Conservation (phyloP, 164 flowering plant genomes). For the Aristolochia contorta region DNA sequence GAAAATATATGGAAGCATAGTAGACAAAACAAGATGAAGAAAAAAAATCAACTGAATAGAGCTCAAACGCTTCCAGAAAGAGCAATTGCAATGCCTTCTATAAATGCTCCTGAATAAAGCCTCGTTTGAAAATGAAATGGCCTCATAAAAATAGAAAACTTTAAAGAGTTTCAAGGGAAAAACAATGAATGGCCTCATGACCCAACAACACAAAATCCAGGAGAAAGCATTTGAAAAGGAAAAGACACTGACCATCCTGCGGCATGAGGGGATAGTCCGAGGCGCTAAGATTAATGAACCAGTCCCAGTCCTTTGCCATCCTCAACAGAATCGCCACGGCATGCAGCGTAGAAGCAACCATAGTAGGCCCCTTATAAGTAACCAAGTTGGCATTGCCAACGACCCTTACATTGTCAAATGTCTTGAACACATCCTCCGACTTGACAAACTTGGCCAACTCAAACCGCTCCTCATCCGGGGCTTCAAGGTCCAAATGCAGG, state of each 20-base stretch:
- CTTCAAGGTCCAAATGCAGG: slow-evolving; percentile 74
- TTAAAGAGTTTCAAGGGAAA: not conserved
- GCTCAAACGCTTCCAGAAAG: no score
- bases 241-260: slow-evolving; percentile 61
- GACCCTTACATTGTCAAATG: slow-evolving; percentile 60
- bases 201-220: not conserved
- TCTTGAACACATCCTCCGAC: slow-evolving; percentile 30
- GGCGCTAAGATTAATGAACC: slow-evolving; percentile 89
- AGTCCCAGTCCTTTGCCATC: slow-evolving; percentile 67
- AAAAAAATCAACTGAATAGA: no score
- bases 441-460: slow-evolving; percentile 57
- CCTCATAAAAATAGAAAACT: no score
- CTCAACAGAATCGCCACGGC: slow-evolving; percentile 58
- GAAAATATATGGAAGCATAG: no score
- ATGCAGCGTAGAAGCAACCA: slow-evolving; percentile 63
- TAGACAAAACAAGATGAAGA: no score
- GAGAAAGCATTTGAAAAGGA: not conserved
- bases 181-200: not conserved
- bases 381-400: slow-evolving; percentile 67
- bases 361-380: slow-evolving; percentile 75
- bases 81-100: no score
- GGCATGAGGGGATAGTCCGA: slow-evolving; percentile 86
- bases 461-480: slow-evolving; percentile 48
- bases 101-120: no score
- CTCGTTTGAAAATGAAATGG: no score